Evolutionary conservation across 805 yeast genomes (phyloP).

Genomic region (Candida multigemmis): DNA sequence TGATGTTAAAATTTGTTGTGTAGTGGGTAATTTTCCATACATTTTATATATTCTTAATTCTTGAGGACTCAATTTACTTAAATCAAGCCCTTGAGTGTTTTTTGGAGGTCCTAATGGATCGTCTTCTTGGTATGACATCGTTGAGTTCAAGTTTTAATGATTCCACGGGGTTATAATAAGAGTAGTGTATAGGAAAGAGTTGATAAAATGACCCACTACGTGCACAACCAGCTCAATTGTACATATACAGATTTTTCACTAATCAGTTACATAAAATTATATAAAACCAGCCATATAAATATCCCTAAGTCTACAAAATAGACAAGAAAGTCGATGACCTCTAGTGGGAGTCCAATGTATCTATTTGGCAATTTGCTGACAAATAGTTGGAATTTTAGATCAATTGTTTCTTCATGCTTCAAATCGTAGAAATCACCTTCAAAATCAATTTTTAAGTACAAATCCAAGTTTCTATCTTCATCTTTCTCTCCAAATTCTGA

Average conservation of each 20-base stretch:
- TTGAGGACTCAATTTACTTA: constrained; percentile 59
- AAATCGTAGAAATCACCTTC: constrained; percentile 12
- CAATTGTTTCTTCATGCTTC: constrained; percentile 5
- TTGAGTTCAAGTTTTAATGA: not conserved
- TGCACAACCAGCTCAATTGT: no score
- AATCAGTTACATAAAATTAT: not conserved
- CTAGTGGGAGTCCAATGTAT: constrained; percentile 24
- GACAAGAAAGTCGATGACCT: constrained; percentile 16
- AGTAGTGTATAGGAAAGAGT: constrained; percentile 1
- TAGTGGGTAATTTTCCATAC: constrained; percentile 82
- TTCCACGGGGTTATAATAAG: not conserved
- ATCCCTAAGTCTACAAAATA: constrained; percentile 17
- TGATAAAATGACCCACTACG: constrained; percentile 1
- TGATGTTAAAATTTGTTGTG: constrained; percentile 63
- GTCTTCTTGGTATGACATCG: constrained; percentile 30
- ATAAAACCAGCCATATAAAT: constrained; percentile 3
- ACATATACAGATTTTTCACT: no score
- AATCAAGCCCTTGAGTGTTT: constrained; percentile 39
- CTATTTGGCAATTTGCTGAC: constrained; percentile 15
- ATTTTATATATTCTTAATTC: constrained; percentile 69
- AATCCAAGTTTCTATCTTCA: constrained; percentile 7
- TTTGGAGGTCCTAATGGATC: constrained; percentile 44
- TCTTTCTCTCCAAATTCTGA: constrained; percentile 4
- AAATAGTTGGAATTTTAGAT: constrained; percentile 13
- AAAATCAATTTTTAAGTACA: constrained; percentile 14